Evolutionary conservation across 2,329 filamentous ascomycete species (phyloP), one percentile per base, ranked within the genome.

Genomic region (Alternaria arborescens): DNA sequence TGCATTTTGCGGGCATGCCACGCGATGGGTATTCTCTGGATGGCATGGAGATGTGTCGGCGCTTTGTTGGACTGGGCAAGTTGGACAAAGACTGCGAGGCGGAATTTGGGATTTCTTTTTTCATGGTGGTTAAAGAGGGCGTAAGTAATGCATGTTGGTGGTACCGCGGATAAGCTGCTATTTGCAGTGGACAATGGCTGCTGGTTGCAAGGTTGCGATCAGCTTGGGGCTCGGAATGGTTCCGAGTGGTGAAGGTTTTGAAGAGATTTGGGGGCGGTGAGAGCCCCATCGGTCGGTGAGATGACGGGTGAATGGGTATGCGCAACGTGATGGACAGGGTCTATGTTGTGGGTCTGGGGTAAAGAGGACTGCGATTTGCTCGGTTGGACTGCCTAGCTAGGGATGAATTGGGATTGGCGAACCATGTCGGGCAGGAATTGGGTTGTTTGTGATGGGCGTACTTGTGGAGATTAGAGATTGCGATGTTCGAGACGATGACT

Each of bases 261-360:
- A 47, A 53, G 46, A 36, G 18, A 18, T 40, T 16, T 40, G 46
- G 46, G 56, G 42, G 52, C 40, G 61, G 46, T 60, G 43, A 55
- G 59, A 58, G 48, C 30, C 34, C 42, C 8, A 8, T 50, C 52
- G 36, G 52, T 43, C 44, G 42, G 56, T 48, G 58, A 56, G 52
- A 56, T 50, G 46, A 50, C 46, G 32, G 46, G 46, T 50, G 46
- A 50, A 30, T 24, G 46, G 32, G 34, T 46, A 41, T 42, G 30
- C 32, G 52, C 30, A 40, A 60, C 43, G 28, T 42, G 52, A 60
- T 50, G 57, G 28, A 40, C 58, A 56, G 62, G 60, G 60, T 59
- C 40, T 52, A 38, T 18, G 40, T 50, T 48, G 58, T 62, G 62
- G 65, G 60, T 67, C 60, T 64, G 63, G 65, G 63, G 65, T 64